These are phyloP conservation scores for Sugiyamaella smithiae DNA, from an alignment of 805 yeast genomes.

Conservation along the genomic window DNA sequence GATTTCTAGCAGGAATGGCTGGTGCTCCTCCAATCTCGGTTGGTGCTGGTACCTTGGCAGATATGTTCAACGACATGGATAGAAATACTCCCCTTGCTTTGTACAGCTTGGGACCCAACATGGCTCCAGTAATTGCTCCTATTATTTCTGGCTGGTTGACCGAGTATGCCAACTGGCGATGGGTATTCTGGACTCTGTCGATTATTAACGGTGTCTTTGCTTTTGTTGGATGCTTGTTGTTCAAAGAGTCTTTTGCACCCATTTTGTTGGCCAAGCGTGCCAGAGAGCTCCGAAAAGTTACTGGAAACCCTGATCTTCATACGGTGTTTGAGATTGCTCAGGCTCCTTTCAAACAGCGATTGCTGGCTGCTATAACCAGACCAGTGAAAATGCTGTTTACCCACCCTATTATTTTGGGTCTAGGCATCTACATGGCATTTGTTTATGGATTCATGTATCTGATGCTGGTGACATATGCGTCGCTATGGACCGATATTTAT, in stretches of 20 bases:
- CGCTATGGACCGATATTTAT: conserved; percentile 47
- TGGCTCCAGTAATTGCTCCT: conserved; percentile 54
- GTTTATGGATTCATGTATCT: conserved; percentile 65
- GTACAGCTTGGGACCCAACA: conserved; percentile 57
- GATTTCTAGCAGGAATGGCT: conserved; percentile 64
- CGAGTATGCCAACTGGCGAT: conserved; percentile 51
- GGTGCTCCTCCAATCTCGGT: conserved; percentile 67
- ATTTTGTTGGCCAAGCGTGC: conserved; percentile 49
- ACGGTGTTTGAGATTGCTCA: conserved; percentile 50
- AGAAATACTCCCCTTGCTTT: conserved; percentile 57
- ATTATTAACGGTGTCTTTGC: conserved; percentile 53
- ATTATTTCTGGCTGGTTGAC: conserved; percentile 54
- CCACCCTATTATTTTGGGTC: conserved; percentile 62
- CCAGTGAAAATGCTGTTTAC: conserved; percentile 52
- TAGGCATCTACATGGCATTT: conserved; percentile 64
- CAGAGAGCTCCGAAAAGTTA: conserved; percentile 43
- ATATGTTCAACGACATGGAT: conserved; percentile 49
- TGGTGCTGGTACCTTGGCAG: conserved; percentile 68
- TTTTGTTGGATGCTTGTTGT: conserved; percentile 42
- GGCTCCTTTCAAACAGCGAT: conserved; percentile 23
- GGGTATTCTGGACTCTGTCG: conserved; percentile 60
- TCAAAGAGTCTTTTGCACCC: conserved; percentile 61
- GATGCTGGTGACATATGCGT: conserved; percentile 58
- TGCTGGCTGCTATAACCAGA: conserved; percentile 49
- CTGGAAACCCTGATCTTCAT: conserved; percentile 56